phyloP scores from a whole-genome alignment of 345 rosid genomes.

The Pistacia vera region DNA sequence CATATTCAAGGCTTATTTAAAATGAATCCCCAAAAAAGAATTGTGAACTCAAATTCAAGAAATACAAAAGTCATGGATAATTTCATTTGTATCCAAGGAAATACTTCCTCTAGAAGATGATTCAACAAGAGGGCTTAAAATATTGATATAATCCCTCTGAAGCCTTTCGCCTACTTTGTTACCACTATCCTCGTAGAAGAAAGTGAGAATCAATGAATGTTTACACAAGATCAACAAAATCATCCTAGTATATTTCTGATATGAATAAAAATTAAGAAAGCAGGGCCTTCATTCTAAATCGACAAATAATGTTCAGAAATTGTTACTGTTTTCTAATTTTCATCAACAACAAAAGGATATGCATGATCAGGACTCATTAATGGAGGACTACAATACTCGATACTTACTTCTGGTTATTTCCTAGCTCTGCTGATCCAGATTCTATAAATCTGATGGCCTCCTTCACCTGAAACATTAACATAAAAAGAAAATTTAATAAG shows the following conservation, averaged over 20 bases:
- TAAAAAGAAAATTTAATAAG: constrained; percentile 19
- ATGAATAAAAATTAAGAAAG: background rate
- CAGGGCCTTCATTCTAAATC: background rate
- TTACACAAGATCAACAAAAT: background rate
- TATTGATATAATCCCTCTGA: background rate
- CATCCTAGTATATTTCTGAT: background rate
- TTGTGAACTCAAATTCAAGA: background rate
- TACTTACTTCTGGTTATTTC: constrained; percentile 62
- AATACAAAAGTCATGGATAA: background rate
- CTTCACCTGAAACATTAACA: constrained; percentile 52
- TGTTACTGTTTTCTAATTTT: too few relatives aligned
- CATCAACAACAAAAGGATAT: background rate
- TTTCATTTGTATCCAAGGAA: background rate
- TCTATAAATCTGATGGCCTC: constrained; percentile 56
- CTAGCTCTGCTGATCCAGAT: constrained; percentile 41
- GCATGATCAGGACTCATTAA: background rate
- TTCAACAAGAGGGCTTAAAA: background rate
- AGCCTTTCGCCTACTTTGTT: background rate
- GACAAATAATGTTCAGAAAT: background rate
- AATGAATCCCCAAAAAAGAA: constrained; percentile 1
- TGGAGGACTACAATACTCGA: background rate
- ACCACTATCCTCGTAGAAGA: background rate
- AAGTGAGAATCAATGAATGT: background rate
- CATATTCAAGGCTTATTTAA: background rate
- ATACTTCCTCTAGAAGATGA: background rate